Conservation (phyloP, 139 green algal genomes). For the Desmodesmus armatus region DNA sequence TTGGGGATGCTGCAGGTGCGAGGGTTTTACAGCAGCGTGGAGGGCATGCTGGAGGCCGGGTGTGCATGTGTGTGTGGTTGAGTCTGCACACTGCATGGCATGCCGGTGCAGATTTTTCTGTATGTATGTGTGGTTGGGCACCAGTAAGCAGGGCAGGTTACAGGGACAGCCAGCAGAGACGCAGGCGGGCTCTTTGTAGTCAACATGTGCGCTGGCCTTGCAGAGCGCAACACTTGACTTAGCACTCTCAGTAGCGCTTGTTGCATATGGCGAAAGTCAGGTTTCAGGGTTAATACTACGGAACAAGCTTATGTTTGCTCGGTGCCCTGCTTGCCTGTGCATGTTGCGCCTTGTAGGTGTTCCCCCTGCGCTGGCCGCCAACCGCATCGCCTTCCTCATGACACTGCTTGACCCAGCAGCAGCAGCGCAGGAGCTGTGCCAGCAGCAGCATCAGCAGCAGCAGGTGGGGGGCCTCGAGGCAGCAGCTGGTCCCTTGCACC, state of each 20-base stretch:
- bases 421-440: background rate
- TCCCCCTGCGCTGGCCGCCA: constrained; percentile 21
- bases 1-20: constrained; percentile 24
- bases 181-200: no score
- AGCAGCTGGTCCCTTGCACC: background rate
- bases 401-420: constrained; percentile 22
- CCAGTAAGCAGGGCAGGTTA: background rate
- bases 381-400: constrained; percentile 45
- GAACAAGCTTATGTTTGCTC: background rate
- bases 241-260: no score
- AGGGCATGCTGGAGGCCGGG: no score
- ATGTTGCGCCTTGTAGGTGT: constrained; percentile 10
- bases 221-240: no score
- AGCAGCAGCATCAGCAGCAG: background rate
- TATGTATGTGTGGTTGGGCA: background rate
- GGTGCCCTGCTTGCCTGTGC: background rate
- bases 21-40: no score
- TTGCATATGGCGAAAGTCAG: no score
- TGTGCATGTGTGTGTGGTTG: no score
- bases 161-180: background rate
- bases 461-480: background rate
- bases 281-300: no score
- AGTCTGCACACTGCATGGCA: no score
- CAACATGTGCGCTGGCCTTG: no score
- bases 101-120: no score